A percentile compares a stretch with the other conserved stretches of the same genome.
Evolutionary conservation across 768 basidiomycete genomes (phyloP).

Genomic region (Russula griseocarnosa): DNA sequence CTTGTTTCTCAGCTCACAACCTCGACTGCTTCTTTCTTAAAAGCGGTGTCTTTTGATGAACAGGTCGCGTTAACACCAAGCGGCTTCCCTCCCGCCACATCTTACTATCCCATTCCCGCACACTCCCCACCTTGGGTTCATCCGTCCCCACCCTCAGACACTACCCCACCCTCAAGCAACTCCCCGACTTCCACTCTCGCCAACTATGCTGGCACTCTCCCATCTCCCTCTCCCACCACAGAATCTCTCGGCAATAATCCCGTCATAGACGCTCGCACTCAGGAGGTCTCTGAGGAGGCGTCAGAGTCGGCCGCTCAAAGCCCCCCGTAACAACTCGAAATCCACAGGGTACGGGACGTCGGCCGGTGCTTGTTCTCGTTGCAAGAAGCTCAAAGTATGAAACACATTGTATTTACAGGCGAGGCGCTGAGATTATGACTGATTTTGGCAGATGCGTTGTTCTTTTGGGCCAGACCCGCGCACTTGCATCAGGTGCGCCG

Average conservation of each 20-base stretch:
- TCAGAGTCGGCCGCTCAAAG: constrained; percentile 7
- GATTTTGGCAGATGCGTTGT: constrained; percentile 21
- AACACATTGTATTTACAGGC: neutral
- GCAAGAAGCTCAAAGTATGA: constrained; percentile 32
- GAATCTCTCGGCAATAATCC: neutral
- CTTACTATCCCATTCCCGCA: constrained; percentile 11
- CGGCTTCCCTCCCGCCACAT: constrained; percentile 12
- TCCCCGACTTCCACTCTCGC: constrained; percentile 13
- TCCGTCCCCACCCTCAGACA: constrained; percentile 18
- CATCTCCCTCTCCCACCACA: constrained; percentile 4
- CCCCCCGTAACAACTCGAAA: neutral
- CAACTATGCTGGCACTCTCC: neutral
- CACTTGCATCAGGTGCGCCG: constrained; percentile 26
- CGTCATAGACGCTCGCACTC: neutral
- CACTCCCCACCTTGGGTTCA: constrained; percentile 21
- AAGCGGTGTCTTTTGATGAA: constrained; percentile 3
- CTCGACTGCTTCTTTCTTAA: neutral
- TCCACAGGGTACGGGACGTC: constrained; percentile 8
- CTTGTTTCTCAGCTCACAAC: neutral
- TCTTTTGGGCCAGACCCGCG: constrained; percentile 21
- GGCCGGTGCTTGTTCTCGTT: constrained; percentile 32
- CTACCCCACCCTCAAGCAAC: constrained; percentile 11
- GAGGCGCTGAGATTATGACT: neutral
- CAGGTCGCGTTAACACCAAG: constrained; percentile 8
- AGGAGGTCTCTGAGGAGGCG: neutral